Percentiles rank a stretch among this genome's conserved stretches.
Evolutionary conservation across 768 basidiomycete genomes (phyloP).

Genomic region (Lentinula guzmanii): DNA sequence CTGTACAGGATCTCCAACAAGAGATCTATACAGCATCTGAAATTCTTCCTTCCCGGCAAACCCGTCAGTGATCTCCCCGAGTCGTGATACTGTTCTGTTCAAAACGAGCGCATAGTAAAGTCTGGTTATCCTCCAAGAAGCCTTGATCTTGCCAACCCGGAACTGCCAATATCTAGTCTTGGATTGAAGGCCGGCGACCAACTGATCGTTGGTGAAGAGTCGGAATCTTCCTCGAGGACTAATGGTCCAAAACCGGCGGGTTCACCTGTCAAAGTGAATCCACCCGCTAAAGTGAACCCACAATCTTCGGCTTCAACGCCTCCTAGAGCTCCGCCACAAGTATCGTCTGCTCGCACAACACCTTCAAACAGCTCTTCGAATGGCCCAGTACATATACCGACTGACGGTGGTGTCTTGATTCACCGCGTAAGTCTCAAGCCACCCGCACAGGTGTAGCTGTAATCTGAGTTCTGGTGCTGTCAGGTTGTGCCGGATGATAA

Average conservation of each 20-base stretch:
- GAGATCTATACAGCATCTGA: constrained; percentile 60
- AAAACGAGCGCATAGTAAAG: constrained; percentile 44
- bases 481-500: constrained; percentile 96
- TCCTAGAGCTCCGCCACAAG: constrained; percentile 14
- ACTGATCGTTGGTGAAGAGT: constrained; percentile 63
- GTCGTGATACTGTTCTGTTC: neutral
- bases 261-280: too few relatives aligned
- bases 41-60: constrained; percentile 74
- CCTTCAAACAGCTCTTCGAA: constrained; percentile 15
- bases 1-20: constrained; percentile 72
- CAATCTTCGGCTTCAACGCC: constrained; percentile 10
- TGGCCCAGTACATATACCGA: constrained; percentile 55
- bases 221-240: constrained; percentile 6
- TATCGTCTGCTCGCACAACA: constrained; percentile 15
- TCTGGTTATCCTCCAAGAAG: constrained; percentile 80
- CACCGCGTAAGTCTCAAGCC: constrained; percentile 47
- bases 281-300: neutral
- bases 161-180: constrained; percentile 69
- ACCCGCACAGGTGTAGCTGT: neutral
- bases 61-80: constrained; percentile 43
- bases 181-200: constrained; percentile 79
- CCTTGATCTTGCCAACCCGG: constrained; percentile 59
- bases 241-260: too few relatives aligned
- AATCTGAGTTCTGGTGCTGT: neutral
- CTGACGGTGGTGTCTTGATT: constrained; percentile 61